Base-by-base conservation (phyloP, 2,329 filamentous ascomycete species). In the Talaromyces sp. region DNA sequence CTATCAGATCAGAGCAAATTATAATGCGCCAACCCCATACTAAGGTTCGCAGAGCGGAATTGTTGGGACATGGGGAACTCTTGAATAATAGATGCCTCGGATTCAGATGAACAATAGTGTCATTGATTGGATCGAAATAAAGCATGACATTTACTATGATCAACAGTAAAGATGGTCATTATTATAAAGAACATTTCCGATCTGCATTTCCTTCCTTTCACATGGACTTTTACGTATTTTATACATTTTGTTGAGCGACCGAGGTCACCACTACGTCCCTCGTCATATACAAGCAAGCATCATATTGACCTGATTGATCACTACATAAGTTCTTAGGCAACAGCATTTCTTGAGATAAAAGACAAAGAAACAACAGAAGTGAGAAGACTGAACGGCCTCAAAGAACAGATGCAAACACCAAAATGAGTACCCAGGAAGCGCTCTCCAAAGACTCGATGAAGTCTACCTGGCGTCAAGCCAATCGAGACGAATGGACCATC, bases 401-500 rank as follows among this genome's bases (percentile, higher is more conserved):
- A 19, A 17, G 3, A 33, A 6, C 25, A 45, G 21, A 6, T 28
- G 28, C n/a, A 28, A 21, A 45, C 7, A 13, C 5, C 25, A 46
- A 33, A 17, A 46, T 46, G 43, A 33, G 25, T 7, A 31, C 25
- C n/a, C n/a, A 33, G 7, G 39, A 50, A 40, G 6, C 35, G 1
- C 65, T 63, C 17, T 65, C 66, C 2, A 71, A 69, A 50, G 72
- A 76, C 62, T 74, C 72, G 9, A 76, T 76, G 67, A 75, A 75
- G 65, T 74, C 74, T 4, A 75, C 74, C 7, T 76, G 74, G 74
- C 68, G 69, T 4, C 41, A 37, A 5, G 59, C 56, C 21, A 67
- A 70, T 60, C 64, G 59, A 22, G 59, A 60, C 17, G 36, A 64
- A 3, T 76, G 74, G 74, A 69, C 63, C 5, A 3, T 63, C 5